Percentiles rank a stretch among this genome's conserved stretches.
Evolutionary conservation across 495 filamentous ascomycete species (phyloP).

Genomic region (Aspergillus conjunctus): DNA sequence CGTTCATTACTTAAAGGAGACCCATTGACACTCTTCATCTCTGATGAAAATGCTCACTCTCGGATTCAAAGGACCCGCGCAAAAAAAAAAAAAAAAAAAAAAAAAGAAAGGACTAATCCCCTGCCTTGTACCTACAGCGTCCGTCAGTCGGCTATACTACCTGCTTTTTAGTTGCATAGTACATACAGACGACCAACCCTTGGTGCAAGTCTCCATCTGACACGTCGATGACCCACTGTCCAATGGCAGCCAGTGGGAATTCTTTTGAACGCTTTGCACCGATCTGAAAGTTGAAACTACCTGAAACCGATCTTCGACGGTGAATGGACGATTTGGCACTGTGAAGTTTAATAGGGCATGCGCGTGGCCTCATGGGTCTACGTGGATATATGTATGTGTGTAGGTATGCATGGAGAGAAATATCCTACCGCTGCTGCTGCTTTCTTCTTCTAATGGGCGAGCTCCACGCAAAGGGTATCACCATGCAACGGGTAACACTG

Average conservation of each 20-base stretch:
- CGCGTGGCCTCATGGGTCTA: too few species aligned
- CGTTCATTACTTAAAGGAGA: too few species aligned
- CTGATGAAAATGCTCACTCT: neutral
- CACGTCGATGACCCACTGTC: conserved; percentile 30
- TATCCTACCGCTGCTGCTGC: neutral
- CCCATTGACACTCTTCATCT: too few species aligned
- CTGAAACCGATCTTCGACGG: conserved; percentile 16
- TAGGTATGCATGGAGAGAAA: neutral
- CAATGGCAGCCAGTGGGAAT: conserved; percentile 15
- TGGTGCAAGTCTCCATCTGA: conserved; percentile 21
- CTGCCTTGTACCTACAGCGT: neutral
- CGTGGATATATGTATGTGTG: neutral
- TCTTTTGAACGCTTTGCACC: neutral
- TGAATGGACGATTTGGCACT: neutral
- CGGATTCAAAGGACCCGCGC: neutral
- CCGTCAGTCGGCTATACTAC: neutral
- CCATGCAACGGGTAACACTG: neutral
- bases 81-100: neutral
- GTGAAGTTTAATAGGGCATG: neutral
- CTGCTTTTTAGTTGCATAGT: neutral
- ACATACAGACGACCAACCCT: neutral
- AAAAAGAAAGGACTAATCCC: neutral
- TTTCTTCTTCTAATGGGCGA: neutral
- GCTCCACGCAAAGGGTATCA: neutral
- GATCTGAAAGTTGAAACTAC: conserved; percentile 10